Percentiles rank a stretch among this genome's conserved stretches.
phyloP scores from a whole-genome alignment of 345 rosid species.

The Citrus sp. region DNA sequence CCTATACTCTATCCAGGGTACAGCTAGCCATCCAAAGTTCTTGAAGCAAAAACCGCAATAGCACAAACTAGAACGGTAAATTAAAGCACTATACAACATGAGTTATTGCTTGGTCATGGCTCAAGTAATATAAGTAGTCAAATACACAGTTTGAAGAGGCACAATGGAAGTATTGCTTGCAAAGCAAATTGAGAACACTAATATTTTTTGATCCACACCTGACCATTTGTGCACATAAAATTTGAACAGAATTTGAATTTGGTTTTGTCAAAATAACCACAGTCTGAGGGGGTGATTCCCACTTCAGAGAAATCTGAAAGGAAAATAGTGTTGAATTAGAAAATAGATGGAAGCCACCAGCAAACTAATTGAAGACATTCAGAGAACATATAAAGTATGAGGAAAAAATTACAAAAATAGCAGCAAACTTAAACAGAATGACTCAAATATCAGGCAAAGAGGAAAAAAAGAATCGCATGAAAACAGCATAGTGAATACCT shows the following conservation, averaged over 20 bases:
- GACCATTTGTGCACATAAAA: constrained; percentile 78
- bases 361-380: neutral
- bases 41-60: neutral
- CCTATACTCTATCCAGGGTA: neutral
- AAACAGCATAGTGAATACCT: constrained; percentile 43
- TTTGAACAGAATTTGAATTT: constrained; percentile 72
- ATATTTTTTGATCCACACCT: constrained; percentile 47
- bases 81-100: neutral
- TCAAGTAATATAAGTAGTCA: neutral
- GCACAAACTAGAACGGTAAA: neutral
- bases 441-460: neutral
- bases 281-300: constrained; percentile 91
- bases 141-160: neutral
- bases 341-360: constrained; percentile 11
- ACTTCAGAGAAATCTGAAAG: constrained; percentile 86
- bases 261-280: constrained; percentile 92
- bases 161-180: neutral
- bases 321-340: constrained; percentile 22
- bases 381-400: neutral
- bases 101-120: neutral
- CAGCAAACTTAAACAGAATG: neutral
- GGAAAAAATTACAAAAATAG: neutral
- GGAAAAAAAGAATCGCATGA: constrained; percentile 1
- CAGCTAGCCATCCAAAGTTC: neutral
- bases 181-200: constrained; percentile 7